Conservation (phyloP, 176 grass and related monocot species). For the Lolium multiflorum region DNA sequence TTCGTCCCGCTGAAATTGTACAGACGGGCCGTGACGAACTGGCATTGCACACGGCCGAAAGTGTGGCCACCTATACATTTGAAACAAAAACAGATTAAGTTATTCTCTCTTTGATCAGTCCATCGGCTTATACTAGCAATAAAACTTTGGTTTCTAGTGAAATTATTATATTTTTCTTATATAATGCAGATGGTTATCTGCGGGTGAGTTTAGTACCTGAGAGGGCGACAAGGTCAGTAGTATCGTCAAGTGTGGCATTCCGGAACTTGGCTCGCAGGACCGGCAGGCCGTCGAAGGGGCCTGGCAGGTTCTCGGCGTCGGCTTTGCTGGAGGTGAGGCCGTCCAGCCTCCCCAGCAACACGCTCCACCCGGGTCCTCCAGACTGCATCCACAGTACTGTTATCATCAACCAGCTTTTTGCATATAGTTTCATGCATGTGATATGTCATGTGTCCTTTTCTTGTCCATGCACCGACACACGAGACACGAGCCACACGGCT, state of each 20-base stretch:
- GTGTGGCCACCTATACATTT: slow-evolving; percentile 59
- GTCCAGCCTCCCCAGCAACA: slow-evolving; percentile 65
- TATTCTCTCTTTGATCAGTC: neutral
- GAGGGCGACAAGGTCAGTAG: slow-evolving; percentile 66
- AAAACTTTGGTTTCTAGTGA: neutral
- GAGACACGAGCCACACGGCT: too few relatives aligned
- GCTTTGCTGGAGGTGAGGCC: slow-evolving; percentile 39
- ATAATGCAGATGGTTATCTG: too few relatives aligned
- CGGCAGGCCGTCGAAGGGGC: slow-evolving; percentile 45
- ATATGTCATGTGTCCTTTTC: neutral
- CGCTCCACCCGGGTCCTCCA: slow-evolving; percentile 58
- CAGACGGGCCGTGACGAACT: slow-evolving; percentile 44
- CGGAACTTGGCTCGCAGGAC: slow-evolving; percentile 45
- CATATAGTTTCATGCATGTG: neutral
- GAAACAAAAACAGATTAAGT: neutral
- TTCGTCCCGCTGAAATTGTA: slow-evolving; percentile 67
- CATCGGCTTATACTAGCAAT: neutral
- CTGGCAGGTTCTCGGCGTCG: slow-evolving; percentile 41
- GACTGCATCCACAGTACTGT: slow-evolving; percentile 40
- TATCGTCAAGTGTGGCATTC: slow-evolving; percentile 14
- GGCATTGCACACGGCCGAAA: slow-evolving; percentile 59
- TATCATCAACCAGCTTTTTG: neutral
- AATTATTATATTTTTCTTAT: neutral
- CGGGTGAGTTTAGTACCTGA: slow-evolving; percentile 41
- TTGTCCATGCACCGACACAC: neutral